A percentile compares a stretch with the other conserved stretches of the same genome.
These are phyloP conservation scores for Chaetomium olivaceum DNA, from an alignment of 2,329 filamentous ascomycete species.

Conservation along the genomic window DNA sequence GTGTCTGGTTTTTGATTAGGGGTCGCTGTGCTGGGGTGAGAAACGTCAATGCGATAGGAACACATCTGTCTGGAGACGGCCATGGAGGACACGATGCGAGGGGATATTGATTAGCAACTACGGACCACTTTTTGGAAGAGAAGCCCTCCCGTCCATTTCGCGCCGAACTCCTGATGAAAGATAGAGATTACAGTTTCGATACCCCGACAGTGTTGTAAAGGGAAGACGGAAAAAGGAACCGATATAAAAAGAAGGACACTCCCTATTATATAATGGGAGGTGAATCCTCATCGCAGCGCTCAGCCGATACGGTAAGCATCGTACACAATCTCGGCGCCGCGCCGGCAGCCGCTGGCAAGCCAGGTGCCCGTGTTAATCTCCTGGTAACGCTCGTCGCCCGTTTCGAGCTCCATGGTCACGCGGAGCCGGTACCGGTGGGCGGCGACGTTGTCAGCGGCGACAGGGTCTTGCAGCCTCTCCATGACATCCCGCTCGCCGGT, in stretches of 20 bases:
- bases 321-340: slow-evolving; percentile 34
- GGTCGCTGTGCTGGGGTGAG: not conserved
- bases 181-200: not conserved
- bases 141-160: not conserved
- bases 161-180: not conserved
- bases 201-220: not conserved
- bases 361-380: slow-evolving; percentile 33
- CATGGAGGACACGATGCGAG: not conserved
- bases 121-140: not conserved
- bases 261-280: not conserved
- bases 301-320: slow-evolving; percentile 33
- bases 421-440: slow-evolving; percentile 32
- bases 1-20: not conserved
- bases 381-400: slow-evolving; percentile 33
- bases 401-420: slow-evolving; percentile 34
- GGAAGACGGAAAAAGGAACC: not conserved
- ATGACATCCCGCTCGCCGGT: slow-evolving; percentile 33
- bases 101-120: not conserved
- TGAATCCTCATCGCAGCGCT: not conserved
- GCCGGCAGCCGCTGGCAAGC: slow-evolving; percentile 32
- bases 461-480: slow-evolving; percentile 32
- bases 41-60: not conserved
- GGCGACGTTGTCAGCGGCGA: slow-evolving; percentile 32
- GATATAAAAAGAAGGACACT: not conserved
- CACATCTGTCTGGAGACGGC: not conserved